Conservation (phyloP, 768 basidiomycete species). For the Tulasnella sp. region DNA sequence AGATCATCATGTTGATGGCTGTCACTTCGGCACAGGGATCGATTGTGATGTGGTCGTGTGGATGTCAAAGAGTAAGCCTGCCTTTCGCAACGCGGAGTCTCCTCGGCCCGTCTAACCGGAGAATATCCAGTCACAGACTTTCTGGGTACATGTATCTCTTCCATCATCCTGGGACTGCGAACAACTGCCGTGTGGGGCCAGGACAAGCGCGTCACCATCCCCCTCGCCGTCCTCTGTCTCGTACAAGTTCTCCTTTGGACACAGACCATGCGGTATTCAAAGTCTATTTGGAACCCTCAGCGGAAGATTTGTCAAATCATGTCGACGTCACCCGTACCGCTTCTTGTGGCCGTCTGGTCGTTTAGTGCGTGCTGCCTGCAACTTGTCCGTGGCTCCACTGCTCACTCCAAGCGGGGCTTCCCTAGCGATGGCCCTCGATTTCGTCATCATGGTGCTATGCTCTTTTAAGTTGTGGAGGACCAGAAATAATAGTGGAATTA, state of each 20-base stretch:
- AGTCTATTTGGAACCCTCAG: slow-evolving; percentile 9
- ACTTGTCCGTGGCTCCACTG: not conserved
- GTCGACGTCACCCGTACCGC: not conserved
- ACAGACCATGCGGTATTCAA: slow-evolving; percentile 5
- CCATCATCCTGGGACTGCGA: slow-evolving; percentile 7
- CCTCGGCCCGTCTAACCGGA: no score
- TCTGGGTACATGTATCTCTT: slow-evolving; percentile 6
- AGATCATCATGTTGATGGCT: not conserved
- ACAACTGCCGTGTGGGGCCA: slow-evolving; percentile 13
- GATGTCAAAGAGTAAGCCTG: slow-evolving; percentile 8
- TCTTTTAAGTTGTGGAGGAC: slow-evolving; percentile 6
- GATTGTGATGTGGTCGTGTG: slow-evolving; percentile 10
- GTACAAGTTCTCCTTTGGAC: slow-evolving; percentile 10
- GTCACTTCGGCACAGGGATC: not conserved
- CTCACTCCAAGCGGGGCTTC: not conserved
- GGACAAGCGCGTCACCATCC: not conserved
- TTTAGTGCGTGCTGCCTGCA: not conserved
- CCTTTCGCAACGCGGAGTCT: not conserved
- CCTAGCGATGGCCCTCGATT: slow-evolving; percentile 7
- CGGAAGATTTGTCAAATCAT: slow-evolving; percentile 1
- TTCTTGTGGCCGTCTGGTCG: slow-evolving; percentile 4
- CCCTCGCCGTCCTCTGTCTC: not conserved
- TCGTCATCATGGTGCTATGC: slow-evolving; percentile 9
- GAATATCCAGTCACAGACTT: slow-evolving; percentile 8
- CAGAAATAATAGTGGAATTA: not conserved